Evolutionary conservation across 805 yeast species (phyloP), one percentile per base, ranked within the genome.

Genomic region (Candida dajiaensis): DNA sequence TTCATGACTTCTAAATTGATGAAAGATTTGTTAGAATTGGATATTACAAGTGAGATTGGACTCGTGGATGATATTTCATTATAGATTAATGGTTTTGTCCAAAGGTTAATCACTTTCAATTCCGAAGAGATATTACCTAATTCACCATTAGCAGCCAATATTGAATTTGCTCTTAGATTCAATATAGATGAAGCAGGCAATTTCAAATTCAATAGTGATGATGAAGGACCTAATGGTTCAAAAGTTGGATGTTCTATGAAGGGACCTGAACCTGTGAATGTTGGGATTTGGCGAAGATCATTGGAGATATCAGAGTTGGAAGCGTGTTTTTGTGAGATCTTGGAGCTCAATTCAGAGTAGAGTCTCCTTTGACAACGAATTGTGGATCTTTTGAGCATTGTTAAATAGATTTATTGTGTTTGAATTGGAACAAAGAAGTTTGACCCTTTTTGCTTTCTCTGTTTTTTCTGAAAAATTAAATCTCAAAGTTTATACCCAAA

Each of bases 241-340:
- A 63, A 63, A 11, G 52, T 54, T 6, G 68, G 62, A 25, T 55
- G 46, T 35, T 62, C 64, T 20, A 62, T 49, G 44, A 65, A 64
- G 4, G 63, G 61, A 1, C 67, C 69, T 5, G 57, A 43, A 2
- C 64, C 64, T 2, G 65, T 61, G 11, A 52, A 46, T 3, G 49
- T 46, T 13, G 56, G 56, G 1, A 50, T 44, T 2, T 49, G 22
- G 10, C 46, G 47, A 5, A 50, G 37, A 8, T 36, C 37, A 26
- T 36, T 31, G 19, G 41, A 26, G 12, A 21, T 36, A 10, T 16
- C 23, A 28, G 43, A 7, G 19, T 25, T 6, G 10, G 15, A 20
- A 25, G 20, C 3, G 3, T 4, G 31, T 5, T 13, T 28, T 7
- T 28, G 31, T 3, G 39, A 36, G 39, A 36, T 36, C 19, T 20